phyloP scores from a whole-genome alignment of 2,329 filamentous ascomycete genomes.

The Monosporascus ibericus region DNA sequence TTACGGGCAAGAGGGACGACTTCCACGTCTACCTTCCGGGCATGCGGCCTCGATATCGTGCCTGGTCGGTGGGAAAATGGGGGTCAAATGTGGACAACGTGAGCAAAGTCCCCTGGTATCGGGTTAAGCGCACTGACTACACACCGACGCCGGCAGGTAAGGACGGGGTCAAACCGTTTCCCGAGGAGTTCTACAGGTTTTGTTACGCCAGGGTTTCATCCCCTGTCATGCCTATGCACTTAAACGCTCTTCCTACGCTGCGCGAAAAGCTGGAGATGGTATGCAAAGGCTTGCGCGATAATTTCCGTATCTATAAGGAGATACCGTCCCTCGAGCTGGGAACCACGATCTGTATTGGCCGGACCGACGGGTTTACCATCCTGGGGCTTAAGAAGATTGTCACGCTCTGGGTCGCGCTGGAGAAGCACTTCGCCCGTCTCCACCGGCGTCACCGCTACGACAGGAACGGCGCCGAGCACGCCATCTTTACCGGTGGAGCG shows the following conservation, averaged over 20 bases:
- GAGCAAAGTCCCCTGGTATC: not conserved
- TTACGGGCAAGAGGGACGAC: not conserved
- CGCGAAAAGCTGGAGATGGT: not conserved
- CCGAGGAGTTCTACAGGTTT: conserved; percentile 7
- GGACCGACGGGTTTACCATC: conserved; percentile 11
- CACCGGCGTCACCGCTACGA: conserved; percentile 3
- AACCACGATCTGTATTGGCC: conserved; percentile 10
- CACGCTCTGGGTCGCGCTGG: conserved; percentile 6
- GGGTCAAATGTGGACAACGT: not conserved
- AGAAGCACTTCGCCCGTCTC: not conserved
- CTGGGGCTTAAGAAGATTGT: conserved; percentile 14
- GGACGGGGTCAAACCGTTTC: not conserved
- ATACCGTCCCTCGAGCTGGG: conserved; percentile 6
- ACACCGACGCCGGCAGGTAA: too few species aligned
- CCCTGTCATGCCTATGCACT: conserved; percentile 6
- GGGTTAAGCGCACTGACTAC: not conserved
- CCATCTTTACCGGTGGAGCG: not conserved
- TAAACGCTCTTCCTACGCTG: not conserved
- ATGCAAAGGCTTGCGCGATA: conserved; percentile 2
- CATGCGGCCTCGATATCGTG: conserved; percentile 9
- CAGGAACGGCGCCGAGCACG: conserved; percentile 1
- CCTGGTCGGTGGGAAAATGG: conserved; percentile 9
- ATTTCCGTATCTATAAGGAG: conserved; percentile 12
- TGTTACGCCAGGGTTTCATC: conserved; percentile 11
- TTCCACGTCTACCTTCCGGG: conserved; percentile 1